Percentiles rank a stretch among this genome's conserved stretches.
phyloP scores from a whole-genome alignment of 2,329 filamentous ascomycete genomes.

The Apiospora hydei region DNA sequence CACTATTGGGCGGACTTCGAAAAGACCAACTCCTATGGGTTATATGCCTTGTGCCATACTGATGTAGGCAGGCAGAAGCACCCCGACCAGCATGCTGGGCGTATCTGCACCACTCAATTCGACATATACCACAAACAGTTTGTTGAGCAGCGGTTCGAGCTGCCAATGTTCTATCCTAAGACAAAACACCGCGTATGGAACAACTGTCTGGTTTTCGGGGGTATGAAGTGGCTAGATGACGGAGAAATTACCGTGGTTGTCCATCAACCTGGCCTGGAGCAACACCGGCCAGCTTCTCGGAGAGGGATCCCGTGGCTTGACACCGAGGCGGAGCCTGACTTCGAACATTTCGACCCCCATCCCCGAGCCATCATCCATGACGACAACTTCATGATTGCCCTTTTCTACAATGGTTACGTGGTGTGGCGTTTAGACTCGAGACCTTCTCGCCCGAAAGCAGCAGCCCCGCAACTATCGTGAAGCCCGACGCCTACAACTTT shows the following conservation, averaged over 20 bases:
- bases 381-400: background rate
- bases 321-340: background rate
- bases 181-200: slow-evolving; percentile 5
- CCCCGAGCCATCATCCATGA: slow-evolving; percentile 11
- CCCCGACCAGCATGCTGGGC: background rate
- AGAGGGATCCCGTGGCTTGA: background rate
- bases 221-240: slow-evolving; percentile 2
- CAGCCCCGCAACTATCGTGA: background rate
- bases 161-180: background rate
- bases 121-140: slow-evolving; percentile 16
- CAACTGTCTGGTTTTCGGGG: background rate
- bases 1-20: slow-evolving; percentile 1
- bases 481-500: background rate
- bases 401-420: background rate
- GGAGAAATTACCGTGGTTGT: background rate
- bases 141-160: background rate
- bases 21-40: slow-evolving; percentile 1
- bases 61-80: background rate
- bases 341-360: background rate
- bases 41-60: slow-evolving; percentile 3
- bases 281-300: background rate
- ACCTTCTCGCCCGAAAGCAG: background rate
- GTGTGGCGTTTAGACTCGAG: slow-evolving; percentile 11
- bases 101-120: slow-evolving; percentile 19
- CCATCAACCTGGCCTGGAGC: background rate